A percentile compares a stretch with the other conserved stretches of the same genome.
phyloP scores from a whole-genome alignment of 2,329 filamentous ascomycete genomes.

The Colletotrichum filicis region DNA sequence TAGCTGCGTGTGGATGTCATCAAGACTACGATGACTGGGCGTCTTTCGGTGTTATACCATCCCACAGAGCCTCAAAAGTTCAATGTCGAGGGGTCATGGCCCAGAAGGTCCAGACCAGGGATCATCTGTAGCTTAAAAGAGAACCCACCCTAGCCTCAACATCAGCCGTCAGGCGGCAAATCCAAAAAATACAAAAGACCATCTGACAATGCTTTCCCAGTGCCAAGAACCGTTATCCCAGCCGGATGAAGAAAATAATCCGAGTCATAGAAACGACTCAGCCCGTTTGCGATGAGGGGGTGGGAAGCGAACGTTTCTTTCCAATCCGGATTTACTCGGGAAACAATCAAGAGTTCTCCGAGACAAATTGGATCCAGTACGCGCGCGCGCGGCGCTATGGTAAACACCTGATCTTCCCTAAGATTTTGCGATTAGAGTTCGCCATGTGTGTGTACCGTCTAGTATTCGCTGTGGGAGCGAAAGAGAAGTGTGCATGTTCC shows the following conservation, averaged over 20 bases:
- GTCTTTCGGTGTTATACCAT: slow-evolving; percentile 7
- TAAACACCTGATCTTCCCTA: slow-evolving; percentile 12
- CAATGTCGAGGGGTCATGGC: background rate
- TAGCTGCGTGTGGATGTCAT: slow-evolving; percentile 16
- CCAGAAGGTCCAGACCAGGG: background rate
- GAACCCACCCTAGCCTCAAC: background rate
- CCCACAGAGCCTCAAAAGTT: no score
- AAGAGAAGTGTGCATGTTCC: slow-evolving; percentile 36
- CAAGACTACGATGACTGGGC: background rate
- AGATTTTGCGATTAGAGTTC: slow-evolving; percentile 1
- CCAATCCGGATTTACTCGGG: background rate
- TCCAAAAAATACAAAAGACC: background rate
- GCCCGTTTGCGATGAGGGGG: background rate
- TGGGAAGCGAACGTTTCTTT: slow-evolving; percentile 4
- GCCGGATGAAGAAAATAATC: background rate
- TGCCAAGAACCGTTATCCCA: slow-evolving; percentile 6
- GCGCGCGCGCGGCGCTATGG: slow-evolving; percentile 9
- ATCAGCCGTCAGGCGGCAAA: background rate
- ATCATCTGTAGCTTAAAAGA: background rate
- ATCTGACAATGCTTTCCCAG: background rate
- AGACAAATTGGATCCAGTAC: background rate
- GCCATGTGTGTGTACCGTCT: background rate
- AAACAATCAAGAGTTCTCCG: background rate
- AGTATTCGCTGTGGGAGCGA: background rate
- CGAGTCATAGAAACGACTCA: slow-evolving; percentile 25